Conservation (phyloP, 2,329 filamentous ascomycete genomes). For the Epichloe coenophiala region DNA sequence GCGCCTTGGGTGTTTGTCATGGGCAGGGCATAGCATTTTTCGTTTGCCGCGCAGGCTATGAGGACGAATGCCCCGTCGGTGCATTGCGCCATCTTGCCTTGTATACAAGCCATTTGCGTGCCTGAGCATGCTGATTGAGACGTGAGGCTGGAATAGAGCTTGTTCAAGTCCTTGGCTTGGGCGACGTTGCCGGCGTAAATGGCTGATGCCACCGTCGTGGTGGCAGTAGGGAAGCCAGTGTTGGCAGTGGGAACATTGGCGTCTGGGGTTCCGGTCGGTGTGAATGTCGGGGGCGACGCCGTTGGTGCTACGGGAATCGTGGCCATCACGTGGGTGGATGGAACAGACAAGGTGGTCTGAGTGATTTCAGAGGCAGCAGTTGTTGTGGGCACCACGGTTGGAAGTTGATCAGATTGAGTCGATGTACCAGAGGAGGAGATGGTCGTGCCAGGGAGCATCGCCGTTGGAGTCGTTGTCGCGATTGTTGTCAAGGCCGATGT, state of each 20-base stretch:
- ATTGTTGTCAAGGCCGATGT: background rate
- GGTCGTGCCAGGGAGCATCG: background rate
- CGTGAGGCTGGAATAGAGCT: slow-evolving; percentile 29
- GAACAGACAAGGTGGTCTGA: background rate
- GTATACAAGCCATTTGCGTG: slow-evolving; percentile 39
- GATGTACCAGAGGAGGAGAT: background rate
- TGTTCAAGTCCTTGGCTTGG: slow-evolving; percentile 32
- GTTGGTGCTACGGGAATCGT: background rate
- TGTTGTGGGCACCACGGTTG: background rate
- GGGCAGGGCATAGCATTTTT: slow-evolving; percentile 40
- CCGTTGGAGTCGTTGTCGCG: background rate
- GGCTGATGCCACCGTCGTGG: slow-evolving; percentile 26
- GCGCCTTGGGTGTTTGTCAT: slow-evolving; percentile 35
- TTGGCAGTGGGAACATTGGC: slow-evolving; percentile 28
- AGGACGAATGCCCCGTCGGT: slow-evolving; percentile 29
- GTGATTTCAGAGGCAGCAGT: background rate
- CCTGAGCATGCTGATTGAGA: slow-evolving; percentile 31
- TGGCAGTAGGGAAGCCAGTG: slow-evolving; percentile 20
- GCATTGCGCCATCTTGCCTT: slow-evolving; percentile 35
- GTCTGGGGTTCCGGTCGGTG: slow-evolving; percentile 24
- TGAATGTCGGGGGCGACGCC: slow-evolving; percentile 4
- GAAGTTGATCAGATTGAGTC: background rate
- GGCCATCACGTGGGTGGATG: background rate
- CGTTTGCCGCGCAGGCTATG: slow-evolving; percentile 19
- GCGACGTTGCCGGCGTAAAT: slow-evolving; percentile 32